Evolutionary conservation across 2,329 filamentous ascomycete species (phyloP).

Genomic region (Aspergillus nomiae): DNA sequence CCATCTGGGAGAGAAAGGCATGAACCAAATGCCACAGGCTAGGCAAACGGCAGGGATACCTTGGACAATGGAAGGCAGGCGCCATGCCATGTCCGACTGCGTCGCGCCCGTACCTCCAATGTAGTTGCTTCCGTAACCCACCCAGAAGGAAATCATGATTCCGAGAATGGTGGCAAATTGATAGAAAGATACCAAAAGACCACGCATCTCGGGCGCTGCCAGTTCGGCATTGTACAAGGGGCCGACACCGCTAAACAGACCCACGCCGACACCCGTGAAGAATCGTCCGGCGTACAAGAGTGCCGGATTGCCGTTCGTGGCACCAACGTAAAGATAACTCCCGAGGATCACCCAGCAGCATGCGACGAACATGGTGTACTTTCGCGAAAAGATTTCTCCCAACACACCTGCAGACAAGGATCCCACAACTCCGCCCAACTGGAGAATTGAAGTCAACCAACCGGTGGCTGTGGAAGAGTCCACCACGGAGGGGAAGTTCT

Average conservation of each 20-base stretch:
- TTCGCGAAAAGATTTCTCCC: slow-evolving; percentile 54
- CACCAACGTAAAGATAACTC: slow-evolving; percentile 39
- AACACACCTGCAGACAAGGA: slow-evolving; percentile 48
- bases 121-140: slow-evolving; percentile 45
- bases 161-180: slow-evolving; percentile 38
- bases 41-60: slow-evolving; percentile 41
- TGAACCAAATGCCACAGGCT: slow-evolving; percentile 44
- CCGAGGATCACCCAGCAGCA: slow-evolving; percentile 51
- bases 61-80: slow-evolving; percentile 51
- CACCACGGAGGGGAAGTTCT: slow-evolving; percentile 49
- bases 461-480: slow-evolving; percentile 41
- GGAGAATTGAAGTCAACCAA: slow-evolving; percentile 55
- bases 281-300: slow-evolving; percentile 32
- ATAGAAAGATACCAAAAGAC: slow-evolving; percentile 37
- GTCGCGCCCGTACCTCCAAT: slow-evolving; percentile 35
- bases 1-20: slow-evolving; percentile 60
- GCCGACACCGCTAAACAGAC: slow-evolving; percentile 38
- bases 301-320: slow-evolving; percentile 25
- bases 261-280: slow-evolving; percentile 35
- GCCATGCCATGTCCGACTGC: slow-evolving; percentile 46
- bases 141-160: slow-evolving; percentile 39
- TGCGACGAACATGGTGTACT: slow-evolving; percentile 55
- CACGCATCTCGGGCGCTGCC: slow-evolving; percentile 35
- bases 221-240: slow-evolving; percentile 57
- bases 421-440: slow-evolving; percentile 51